These are phyloP conservation scores for Quercus engelmannii DNA, from an alignment of 306 rosid genomes.

Conservation along the genomic window DNA sequence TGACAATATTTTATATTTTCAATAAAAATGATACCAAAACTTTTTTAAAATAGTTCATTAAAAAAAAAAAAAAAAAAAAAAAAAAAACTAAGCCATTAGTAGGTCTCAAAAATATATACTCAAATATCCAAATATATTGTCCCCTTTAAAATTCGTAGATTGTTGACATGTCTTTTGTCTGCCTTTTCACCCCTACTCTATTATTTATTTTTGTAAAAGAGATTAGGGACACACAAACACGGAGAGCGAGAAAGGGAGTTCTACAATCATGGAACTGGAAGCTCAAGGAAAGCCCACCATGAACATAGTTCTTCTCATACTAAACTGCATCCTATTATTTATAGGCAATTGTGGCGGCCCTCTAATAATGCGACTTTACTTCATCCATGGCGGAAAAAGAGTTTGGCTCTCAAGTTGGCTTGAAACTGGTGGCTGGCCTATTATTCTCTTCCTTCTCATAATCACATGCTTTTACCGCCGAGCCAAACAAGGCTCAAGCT, in stretches of 20 bases:
- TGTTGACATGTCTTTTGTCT: too few relatives aligned
- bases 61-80: too few relatives aligned
- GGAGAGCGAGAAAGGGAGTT: background rate
- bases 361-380: constrained; percentile 65
- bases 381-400: constrained; percentile 64
- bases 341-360: constrained; percentile 67
- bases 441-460: constrained; percentile 47
- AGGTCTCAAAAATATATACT: too few relatives aligned
- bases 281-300: background rate
- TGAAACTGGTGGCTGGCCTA: constrained; percentile 65
- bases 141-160: too few relatives aligned
- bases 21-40: too few relatives aligned
- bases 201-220: too few relatives aligned
- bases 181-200: too few relatives aligned
- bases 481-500: background rate
- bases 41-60: too few relatives aligned
- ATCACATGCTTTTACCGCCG: constrained; percentile 42
- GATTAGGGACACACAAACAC: too few relatives aligned
- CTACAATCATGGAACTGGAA: background rate
- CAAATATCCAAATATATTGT: too few relatives aligned
- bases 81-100: too few relatives aligned
- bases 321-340: constrained; percentile 35
- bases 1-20: too few relatives aligned
- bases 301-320: constrained; percentile 38
- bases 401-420: constrained; percentile 71